A percentile compares a stretch with the other conserved stretches of the same genome.
These are phyloP conservation scores for Talaromyces sp. DNA, from an alignment of 2,329 filamentous ascomycete genomes.

Conservation along the genomic window DNA sequence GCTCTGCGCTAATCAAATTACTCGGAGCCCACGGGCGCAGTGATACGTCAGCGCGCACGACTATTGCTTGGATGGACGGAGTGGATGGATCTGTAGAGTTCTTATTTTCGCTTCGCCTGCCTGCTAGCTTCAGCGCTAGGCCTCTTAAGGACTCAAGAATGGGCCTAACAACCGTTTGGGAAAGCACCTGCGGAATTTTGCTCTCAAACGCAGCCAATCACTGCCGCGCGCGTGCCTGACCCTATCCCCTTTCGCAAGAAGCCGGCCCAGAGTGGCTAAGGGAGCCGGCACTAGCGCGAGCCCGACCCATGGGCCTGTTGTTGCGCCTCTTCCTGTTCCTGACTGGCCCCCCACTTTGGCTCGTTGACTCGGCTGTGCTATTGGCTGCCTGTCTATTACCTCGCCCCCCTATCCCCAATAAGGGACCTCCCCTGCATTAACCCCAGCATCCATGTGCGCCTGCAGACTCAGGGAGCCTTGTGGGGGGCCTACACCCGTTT, in stretches of 20 bases:
- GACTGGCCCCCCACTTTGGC: conserved; percentile 5
- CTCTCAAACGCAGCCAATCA: background rate
- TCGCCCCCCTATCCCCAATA: background rate
- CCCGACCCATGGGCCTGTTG: conserved; percentile 1
- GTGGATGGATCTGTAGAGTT: background rate
- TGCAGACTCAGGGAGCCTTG: background rate
- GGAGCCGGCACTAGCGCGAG: background rate
- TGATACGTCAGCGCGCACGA: background rate
- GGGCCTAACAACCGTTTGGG: background rate
- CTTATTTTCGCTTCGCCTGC: background rate
- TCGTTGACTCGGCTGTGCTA: background rate
- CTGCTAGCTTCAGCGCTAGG: background rate
- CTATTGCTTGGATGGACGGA: background rate
- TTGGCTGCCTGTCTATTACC: background rate
- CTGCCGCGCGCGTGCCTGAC: background rate
- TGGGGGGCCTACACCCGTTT: background rate
- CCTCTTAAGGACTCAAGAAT: background rate
- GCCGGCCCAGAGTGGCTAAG: background rate
- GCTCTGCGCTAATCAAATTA: background rate
- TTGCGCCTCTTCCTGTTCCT: conserved; percentile 22
- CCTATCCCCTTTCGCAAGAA: background rate
- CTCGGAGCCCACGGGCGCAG: background rate
- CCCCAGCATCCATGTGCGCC: background rate
- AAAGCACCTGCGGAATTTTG: background rate
- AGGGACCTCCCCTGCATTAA: background rate